These are phyloP conservation scores for Stemphylium beticola DNA, from an alignment of 2,329 filamentous ascomycete species.

Conservation along the genomic window DNA sequence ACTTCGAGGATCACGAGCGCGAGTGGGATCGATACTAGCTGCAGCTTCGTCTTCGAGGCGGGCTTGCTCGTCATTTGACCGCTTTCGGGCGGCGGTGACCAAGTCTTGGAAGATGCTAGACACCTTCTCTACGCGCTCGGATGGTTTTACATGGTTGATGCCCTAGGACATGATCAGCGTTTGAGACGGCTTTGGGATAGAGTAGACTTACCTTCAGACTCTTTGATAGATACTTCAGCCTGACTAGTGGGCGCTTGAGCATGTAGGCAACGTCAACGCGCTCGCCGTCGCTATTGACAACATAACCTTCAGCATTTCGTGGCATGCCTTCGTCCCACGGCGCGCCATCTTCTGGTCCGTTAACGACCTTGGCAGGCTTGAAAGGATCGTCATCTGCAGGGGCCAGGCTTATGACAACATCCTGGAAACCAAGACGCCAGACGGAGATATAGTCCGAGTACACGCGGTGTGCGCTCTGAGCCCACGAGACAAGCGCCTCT, in stretches of 20 bases:
- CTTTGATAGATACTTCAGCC: slow-evolving; percentile 86
- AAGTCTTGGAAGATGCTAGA: slow-evolving; percentile 71
- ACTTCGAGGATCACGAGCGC: slow-evolving; percentile 78
- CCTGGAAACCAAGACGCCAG: slow-evolving; percentile 93
- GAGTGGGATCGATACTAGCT: slow-evolving; percentile 78
- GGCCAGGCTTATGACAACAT: slow-evolving; percentile 90
- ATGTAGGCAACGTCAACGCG: slow-evolving; percentile 93
- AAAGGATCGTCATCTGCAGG: slow-evolving; percentile 70
- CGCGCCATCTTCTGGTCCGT: slow-evolving; percentile 55
- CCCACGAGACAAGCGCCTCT: slow-evolving; percentile 78
- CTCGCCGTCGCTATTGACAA: slow-evolving; percentile 77
- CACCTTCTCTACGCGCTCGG: slow-evolving; percentile 64
- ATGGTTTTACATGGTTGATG: slow-evolving; percentile 63
- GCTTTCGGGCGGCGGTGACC: slow-evolving; percentile 76
- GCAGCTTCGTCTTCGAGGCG: slow-evolving; percentile 86
- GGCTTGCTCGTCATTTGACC: slow-evolving; percentile 74
- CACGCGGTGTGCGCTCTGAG: slow-evolving; percentile 74
- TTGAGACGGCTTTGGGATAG: background rate
- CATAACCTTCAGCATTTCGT: slow-evolving; percentile 65
- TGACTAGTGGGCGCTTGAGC: slow-evolving; percentile 84
- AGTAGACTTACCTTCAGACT: slow-evolving; percentile 69
- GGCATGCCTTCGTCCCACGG: slow-evolving; percentile 62
- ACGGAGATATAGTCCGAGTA: slow-evolving; percentile 86
- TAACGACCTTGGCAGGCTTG: slow-evolving; percentile 49
- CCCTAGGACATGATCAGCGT: slow-evolving; percentile 53